phyloP scores from a whole-genome alignment of 306 rosid species.

The Glycine soja region DNA sequence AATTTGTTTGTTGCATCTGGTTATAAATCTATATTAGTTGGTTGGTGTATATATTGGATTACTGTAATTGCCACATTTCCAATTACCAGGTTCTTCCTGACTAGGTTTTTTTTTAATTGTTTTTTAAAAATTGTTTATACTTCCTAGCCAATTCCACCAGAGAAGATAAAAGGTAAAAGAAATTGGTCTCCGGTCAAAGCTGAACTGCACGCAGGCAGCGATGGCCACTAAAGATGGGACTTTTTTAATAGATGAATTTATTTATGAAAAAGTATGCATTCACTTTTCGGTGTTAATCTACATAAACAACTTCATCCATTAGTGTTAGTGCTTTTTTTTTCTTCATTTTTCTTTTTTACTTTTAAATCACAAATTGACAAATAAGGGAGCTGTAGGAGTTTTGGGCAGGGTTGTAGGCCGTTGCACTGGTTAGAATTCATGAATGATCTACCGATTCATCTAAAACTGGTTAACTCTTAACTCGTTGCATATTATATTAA shows the following conservation, averaged over 20 bases:
- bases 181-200: slow-evolving; percentile 15
- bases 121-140: slow-evolving; percentile 1
- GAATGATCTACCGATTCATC: background rate
- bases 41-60: slow-evolving; percentile 41
- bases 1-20: slow-evolving; percentile 34
- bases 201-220: slow-evolving; percentile 22
- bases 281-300: background rate
- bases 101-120: background rate
- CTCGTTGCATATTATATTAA: background rate
- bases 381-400: background rate
- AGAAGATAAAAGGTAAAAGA: slow-evolving; percentile 10
- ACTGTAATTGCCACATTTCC: slow-evolving; percentile 27
- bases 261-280: background rate
- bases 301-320: background rate
- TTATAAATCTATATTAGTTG: slow-evolving; percentile 26
- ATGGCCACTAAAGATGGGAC: slow-evolving; percentile 17
- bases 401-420: background rate
- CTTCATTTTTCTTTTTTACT: no score
- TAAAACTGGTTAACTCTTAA: background rate
- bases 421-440: background rate
- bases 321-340: background rate
- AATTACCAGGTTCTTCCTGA: slow-evolving; percentile 42
- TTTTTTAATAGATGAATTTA: slow-evolving; percentile 7
- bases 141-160: background rate
- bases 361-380: background rate